Evolutionary conservation across 306 rosid genomes (phyloP).

Genomic region (Neltuma alba): DNA sequence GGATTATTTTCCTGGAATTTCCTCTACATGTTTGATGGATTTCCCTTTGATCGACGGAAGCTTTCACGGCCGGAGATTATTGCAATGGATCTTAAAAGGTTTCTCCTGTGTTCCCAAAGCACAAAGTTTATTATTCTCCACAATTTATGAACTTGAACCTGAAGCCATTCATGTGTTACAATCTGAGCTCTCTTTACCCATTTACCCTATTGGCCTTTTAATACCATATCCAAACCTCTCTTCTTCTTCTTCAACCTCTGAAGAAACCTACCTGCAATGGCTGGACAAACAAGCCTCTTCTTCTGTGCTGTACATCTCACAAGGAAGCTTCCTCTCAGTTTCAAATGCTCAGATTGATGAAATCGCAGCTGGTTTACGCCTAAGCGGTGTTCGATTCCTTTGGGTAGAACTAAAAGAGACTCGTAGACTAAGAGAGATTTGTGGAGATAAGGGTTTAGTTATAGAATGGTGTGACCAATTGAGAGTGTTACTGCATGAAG

Average conservation of each 20-base stretch:
- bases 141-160: constrained; percentile 52
- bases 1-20: not conserved
- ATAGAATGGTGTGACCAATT: constrained; percentile 65
- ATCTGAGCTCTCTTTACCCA: constrained; percentile 39
- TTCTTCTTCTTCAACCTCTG: not conserved
- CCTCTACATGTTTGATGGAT: not conserved
- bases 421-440: constrained; percentile 29
- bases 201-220: constrained; percentile 44
- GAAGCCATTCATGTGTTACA: constrained; percentile 40
- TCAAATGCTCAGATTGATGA: constrained; percentile 55
- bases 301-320: constrained; percentile 57
- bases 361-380: constrained; percentile 37
- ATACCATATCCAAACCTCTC: constrained; percentile 39
- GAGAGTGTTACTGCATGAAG: constrained; percentile 52
- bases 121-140: constrained; percentile 41
- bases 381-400: constrained; percentile 47
- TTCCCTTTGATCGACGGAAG: too few relatives aligned
- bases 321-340: constrained; percentile 60
- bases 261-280: constrained; percentile 38
- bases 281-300: constrained; percentile 45
- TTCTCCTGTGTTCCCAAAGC: constrained; percentile 42
- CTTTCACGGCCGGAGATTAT: not conserved
- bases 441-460: constrained; percentile 52
- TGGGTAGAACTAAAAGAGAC: constrained; percentile 43
- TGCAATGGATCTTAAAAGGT: not conserved